A percentile compares a stretch with the other conserved stretches of the same genome.
Evolutionary conservation across 371 early-diverging fungal species (phyloP).

Genomic region (Actinomucor elegans): DNA sequence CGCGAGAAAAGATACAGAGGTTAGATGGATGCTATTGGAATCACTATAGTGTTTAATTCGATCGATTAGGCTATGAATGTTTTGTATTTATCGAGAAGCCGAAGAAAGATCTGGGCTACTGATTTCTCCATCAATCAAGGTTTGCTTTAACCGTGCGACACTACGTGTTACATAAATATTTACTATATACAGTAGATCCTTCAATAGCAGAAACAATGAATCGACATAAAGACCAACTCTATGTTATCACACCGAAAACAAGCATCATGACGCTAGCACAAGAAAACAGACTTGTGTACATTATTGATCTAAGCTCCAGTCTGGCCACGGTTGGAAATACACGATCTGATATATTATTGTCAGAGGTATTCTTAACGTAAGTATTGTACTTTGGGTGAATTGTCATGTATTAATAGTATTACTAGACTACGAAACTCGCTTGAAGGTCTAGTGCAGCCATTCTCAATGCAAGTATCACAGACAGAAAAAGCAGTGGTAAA

Average conservation of each 20-base stretch:
- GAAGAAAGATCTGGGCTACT: conserved; percentile 38
- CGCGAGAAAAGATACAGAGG: conserved; percentile 32
- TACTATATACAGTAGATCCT: neutral
- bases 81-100: conserved; percentile 39
- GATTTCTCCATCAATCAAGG: conserved; percentile 32
- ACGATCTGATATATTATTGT: conserved; percentile 53
- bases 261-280: conserved; percentile 59
- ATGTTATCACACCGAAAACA: conserved; percentile 65
- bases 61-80: conserved; percentile 36
- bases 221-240: conserved; percentile 24
- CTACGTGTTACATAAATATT: neutral
- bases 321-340: conserved; percentile 69
- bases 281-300: conserved; percentile 68
- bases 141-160: neutral
- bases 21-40: conserved; percentile 7
- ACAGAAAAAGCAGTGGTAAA: conserved; percentile 36
- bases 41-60: neutral
- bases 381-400: no score
- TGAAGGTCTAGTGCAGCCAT: conserved; percentile 47
- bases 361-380: conserved; percentile 61
- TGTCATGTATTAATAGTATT: neutral
- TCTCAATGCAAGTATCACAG: conserved; percentile 37
- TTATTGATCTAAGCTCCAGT: conserved; percentile 76
- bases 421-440: conserved; percentile 41
- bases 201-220: neutral